A percentile compares a stretch with the other conserved stretches of the same genome.
Conservation (phyloP, 306 rosid species). For the Mucuna pruriens region DNA sequence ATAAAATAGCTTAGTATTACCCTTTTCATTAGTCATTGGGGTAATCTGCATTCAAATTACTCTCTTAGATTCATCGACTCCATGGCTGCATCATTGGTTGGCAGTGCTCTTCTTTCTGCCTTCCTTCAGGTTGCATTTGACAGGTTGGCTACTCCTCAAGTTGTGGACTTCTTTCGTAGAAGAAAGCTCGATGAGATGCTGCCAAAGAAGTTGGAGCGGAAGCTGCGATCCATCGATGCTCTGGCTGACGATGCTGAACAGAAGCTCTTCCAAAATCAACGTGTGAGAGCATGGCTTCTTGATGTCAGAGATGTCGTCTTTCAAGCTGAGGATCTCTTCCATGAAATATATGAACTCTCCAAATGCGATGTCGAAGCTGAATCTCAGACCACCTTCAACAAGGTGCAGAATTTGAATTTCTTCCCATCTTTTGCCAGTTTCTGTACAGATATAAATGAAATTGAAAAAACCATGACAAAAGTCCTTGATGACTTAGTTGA, state of each 20-base stretch:
- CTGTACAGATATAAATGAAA: not conserved
- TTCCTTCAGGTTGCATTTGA: not conserved
- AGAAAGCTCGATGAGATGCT: not conserved
- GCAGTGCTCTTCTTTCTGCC: not conserved
- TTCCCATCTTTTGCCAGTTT: not conserved
- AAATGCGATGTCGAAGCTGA: not conserved
- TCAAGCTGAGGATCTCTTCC: not conserved
- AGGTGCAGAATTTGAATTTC: not conserved
- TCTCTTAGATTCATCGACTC: not conserved
- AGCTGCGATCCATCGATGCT: not conserved
- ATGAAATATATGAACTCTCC: not conserved
- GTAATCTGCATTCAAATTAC: too few species aligned
- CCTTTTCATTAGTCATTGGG: too few species aligned
- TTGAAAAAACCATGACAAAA: not conserved
- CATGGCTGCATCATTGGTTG: not conserved
- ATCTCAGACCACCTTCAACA: not conserved
- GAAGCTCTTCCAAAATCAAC: not conserved
- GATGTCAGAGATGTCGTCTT: not conserved
- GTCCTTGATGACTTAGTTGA: not conserved
- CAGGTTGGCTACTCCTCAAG: not conserved
- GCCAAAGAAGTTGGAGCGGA: not conserved
- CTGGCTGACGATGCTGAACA: not conserved
- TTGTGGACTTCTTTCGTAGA: not conserved
- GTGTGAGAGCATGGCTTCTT: not conserved
- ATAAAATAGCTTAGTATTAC: too few species aligned